Base-by-base conservation (phyloP, 1,284 basidiomycete species). In the Boletus mariae region DNA sequence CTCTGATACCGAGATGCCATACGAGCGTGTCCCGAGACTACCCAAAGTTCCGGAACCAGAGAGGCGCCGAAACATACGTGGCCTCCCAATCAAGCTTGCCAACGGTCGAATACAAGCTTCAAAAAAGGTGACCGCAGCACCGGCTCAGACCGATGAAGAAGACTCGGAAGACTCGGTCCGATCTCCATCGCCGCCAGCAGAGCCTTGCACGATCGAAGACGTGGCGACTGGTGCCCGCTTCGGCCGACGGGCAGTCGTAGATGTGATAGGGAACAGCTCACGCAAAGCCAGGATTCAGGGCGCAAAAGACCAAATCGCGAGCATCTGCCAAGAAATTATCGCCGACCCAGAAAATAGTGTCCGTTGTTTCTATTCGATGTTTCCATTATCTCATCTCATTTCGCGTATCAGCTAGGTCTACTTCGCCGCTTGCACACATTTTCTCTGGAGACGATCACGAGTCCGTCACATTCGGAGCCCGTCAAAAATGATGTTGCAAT, bases 281-380 rank as follows among this genome's bases (percentile, higher is more conserved):
- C 82, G 87, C 55, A 82, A 80, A 54, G 76, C 76, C 42, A 82
- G 84, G 59, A 77, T 95, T 61, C 85, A 86, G 56, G 79, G 77
- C 47, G 93, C 93, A 20, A 94, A 95, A 63, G 91, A 94, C 65
- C 92, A 96, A 69, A 90, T 96, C 54, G 93, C 93, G 2, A 75
- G 79, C 29, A 83, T 94, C 45, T 93, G 94, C 71, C 90, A 95
- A 63, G 93, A 95, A 61, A 91, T 96, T 54, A 74, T 94, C 52
- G 80, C 87, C 28, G 93, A 95, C 60, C 90, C 88, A 23, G 90
- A 92, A 71, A 90, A 88, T 64, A 86, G 83, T 57, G 90, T 92
- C 61, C 59, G 84, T 73, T 46, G 44, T 23, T 61, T 47, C 52
- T 52, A 41, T 46, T 48, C 15, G 52, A 41, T 40, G 26, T 50